Base-by-base conservation (phyloP, 139 green algal genomes). In the Tetraselmis chui region DNA sequence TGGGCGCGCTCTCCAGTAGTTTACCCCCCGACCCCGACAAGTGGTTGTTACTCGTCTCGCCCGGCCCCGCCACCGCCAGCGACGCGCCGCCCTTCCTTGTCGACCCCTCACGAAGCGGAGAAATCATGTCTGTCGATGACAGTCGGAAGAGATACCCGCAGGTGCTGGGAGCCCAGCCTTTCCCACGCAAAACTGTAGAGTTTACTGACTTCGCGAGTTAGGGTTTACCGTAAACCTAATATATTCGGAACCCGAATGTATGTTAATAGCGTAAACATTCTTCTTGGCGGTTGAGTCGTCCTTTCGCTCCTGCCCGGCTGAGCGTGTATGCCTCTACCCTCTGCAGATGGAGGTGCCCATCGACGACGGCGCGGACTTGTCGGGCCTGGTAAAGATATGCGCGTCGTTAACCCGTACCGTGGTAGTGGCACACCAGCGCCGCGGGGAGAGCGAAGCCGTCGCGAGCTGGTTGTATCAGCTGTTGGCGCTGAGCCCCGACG, bases 381-480 rank as follows among this genome's bases (percentile, higher is more conserved):
- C 26, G 18, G 26, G 0, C 1, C 26, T 81, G 18, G 2, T 81
- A 28, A 18, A n/a, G 24, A 28, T 87, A 59, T 78, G 29, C 5
- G 80, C 77, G 1, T 83, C 89, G 26, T 80, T 89, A 78, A 85
- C 84, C 2, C 83, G 91, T 1, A 87, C 86, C 5, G 82, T 91
- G 75, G 79, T 91, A 59, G 86, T 90, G 30, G 91, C 90, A 30
- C 89, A 95, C 78, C 90, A 92, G 85, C 84, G 92, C 32, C 81
- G 90, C 0, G 92, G 92, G 0, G 90, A 95, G 85, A 91, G 88
- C 31, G 92, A 96, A 86, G n/a, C 87, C 1, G 92, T 95, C 32
- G 92, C 90, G 0, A 85, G 92, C 80, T 96, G 91, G 91, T 79
- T 94, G 75, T 90, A 89, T n/a, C 86, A 93, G 78, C 27, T 91